A percentile compares a stretch with the other conserved stretches of the same genome.
phyloP scores from a whole-genome alignment of 805 yeast genomes.

The Candida oleophila region DNA sequence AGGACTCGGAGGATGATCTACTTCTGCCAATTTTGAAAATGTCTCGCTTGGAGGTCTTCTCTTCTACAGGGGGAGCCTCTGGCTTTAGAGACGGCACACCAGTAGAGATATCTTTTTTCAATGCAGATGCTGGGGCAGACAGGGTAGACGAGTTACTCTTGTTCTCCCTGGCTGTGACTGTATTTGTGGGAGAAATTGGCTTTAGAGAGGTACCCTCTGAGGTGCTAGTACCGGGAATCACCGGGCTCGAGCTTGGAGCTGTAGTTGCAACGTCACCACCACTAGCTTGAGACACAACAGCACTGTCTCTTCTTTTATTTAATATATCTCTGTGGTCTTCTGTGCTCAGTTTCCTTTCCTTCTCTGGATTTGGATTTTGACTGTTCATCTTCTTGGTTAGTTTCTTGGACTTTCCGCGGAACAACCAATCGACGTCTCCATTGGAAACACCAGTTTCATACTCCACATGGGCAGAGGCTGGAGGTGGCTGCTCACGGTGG shows the following conservation, averaged over 20 bases:
- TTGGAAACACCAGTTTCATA: conserved; percentile 57
- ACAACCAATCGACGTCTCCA: conserved; percentile 84
- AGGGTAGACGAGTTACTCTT: too few relatives aligned
- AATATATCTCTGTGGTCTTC: conserved; percentile 14
- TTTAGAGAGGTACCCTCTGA: neutral
- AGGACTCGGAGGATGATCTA: conserved; percentile 23
- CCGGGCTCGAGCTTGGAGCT: neutral
- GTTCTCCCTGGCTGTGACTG: too few relatives aligned
- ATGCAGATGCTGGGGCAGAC: neutral
- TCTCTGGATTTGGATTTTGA: conserved; percentile 4
- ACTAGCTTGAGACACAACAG: neutral
- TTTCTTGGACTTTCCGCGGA: conserved; percentile 71
- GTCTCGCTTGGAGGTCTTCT: conserved; percentile 19
- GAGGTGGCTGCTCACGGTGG: neutral
- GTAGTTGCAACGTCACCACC: neutral
- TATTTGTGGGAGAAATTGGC: neutral
- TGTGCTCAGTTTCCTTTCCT: conserved; percentile 5
- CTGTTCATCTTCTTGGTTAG: conserved; percentile 41
- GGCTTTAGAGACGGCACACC: neutral
- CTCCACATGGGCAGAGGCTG: conserved; percentile 1
- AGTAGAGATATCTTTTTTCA: neutral
- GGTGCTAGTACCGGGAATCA: neutral
- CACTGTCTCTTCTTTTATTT: conserved; percentile 15
- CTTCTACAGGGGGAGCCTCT: conserved; percentile 2
- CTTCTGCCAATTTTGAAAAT: conserved; percentile 25